These are phyloP conservation scores for Cucumis hystrix DNA, from an alignment of 306 rosid species.

Conservation along the genomic window DNA sequence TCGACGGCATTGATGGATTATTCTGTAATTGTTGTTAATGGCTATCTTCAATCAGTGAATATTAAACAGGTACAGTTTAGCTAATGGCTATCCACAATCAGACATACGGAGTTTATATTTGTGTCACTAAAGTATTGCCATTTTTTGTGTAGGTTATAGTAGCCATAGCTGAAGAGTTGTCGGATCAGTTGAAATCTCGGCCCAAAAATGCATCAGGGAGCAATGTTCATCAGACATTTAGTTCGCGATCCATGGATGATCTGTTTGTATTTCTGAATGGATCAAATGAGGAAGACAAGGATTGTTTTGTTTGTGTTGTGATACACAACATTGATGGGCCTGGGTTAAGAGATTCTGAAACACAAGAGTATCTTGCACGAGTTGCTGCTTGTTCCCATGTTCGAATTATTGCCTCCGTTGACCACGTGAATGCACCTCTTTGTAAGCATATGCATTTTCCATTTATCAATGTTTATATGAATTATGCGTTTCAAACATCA, in stretches of 20 bases:
- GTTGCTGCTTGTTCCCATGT: constrained; percentile 64
- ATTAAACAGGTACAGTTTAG: constrained; percentile 54
- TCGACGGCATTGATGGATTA: constrained; percentile 42
- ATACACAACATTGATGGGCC: constrained; percentile 92
- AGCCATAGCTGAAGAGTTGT: constrained; percentile 60
- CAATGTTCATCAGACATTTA: constrained; percentile 44
- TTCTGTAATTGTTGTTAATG: constrained; percentile 72
- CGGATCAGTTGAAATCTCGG: constrained; percentile 56
- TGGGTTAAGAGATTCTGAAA: constrained; percentile 71
- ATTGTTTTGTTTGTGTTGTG: constrained; percentile 43
- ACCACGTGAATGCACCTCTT: constrained; percentile 76
- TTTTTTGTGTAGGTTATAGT: constrained; percentile 39
- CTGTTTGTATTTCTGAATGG: constrained; percentile 63
- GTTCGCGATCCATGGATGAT: constrained; percentile 62
- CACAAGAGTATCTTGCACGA: constrained; percentile 65
- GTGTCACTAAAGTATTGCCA: not conserved
- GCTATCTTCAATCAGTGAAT: constrained; percentile 74
- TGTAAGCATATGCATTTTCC: constrained; percentile 32
- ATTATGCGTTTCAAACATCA: not conserved
- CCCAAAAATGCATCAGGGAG: constrained; percentile 17
- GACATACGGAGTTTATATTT: not conserved
- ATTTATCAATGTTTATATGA: not conserved
- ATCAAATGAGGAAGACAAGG: constrained; percentile 29
- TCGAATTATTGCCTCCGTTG: constrained; percentile 63
- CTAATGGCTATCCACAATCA: not conserved